These are phyloP conservation scores for Arabis alpina DNA, from an alignment of 345 rosid species.

Conservation along the genomic window DNA sequence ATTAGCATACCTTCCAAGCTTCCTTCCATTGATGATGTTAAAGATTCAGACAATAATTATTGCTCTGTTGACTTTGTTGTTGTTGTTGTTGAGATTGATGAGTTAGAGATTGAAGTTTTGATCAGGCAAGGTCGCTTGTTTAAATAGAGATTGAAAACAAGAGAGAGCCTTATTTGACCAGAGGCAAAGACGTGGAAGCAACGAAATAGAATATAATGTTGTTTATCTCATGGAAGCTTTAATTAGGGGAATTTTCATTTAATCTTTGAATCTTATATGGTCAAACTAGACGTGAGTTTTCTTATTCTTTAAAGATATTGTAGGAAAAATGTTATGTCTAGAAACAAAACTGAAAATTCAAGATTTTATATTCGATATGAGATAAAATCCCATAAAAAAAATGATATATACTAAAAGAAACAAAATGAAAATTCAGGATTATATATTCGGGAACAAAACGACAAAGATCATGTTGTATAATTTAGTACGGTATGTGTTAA, in stretches of 20 bases:
- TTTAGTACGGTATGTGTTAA: slow-evolving; percentile 7
- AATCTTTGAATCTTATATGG: slow-evolving; percentile 23
- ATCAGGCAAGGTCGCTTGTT: slow-evolving; percentile 13
- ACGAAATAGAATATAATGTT: background rate
- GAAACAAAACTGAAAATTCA: slow-evolving; percentile 12
- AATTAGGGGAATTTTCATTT: background rate
- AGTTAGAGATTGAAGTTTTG: slow-evolving; percentile 16
- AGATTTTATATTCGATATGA: background rate
- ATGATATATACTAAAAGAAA: background rate
- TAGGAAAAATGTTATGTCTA: slow-evolving; percentile 6
- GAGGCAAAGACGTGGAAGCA: slow-evolving; percentile 22
- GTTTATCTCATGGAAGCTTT: background rate
- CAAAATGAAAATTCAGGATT: background rate
- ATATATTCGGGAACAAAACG: slow-evolving; percentile 5
- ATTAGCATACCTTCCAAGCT: slow-evolving; percentile 48
- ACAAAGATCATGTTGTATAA: slow-evolving; percentile 29
- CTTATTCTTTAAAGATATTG: background rate
- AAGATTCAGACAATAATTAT: slow-evolving; percentile 17
- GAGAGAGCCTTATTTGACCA: slow-evolving; percentile 39
- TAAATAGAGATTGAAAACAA: slow-evolving; percentile 23
- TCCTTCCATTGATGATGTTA: slow-evolving; percentile 43
- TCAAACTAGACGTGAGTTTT: slow-evolving; percentile 29
- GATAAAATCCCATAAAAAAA: background rate
- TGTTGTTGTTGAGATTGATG: slow-evolving; percentile 17
- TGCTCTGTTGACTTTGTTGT: slow-evolving; percentile 5